Evolutionary conservation across 2,329 filamentous ascomycete species (phyloP).

Genomic region (Bipolaris gigantea): DNA sequence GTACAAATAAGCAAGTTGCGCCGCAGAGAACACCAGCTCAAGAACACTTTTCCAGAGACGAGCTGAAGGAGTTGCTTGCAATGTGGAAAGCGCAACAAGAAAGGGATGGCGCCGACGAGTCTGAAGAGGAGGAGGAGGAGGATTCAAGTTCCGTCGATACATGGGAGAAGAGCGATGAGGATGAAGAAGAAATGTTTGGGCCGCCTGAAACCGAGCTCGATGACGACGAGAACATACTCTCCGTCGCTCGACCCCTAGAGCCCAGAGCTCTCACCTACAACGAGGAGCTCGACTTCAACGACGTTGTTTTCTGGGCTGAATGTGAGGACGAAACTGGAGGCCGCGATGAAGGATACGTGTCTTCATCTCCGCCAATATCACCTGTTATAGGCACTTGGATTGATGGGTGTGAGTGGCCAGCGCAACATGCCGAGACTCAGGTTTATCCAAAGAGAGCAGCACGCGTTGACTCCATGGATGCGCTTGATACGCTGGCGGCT

Average conservation of each 20-base stretch:
- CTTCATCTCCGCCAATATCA: slow-evolving; percentile 8
- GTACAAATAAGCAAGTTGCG: not conserved
- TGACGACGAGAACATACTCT: not conserved
- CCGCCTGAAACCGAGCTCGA: not conserved
- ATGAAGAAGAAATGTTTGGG: not conserved
- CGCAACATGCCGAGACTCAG: not conserved
- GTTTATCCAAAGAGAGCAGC: not conserved
- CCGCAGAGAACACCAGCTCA: not conserved
- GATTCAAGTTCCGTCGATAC: not conserved
- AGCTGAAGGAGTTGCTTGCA: not conserved
- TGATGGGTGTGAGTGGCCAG: not conserved
- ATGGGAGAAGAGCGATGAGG: not conserved
- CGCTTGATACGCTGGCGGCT: slow-evolving; percentile 1
- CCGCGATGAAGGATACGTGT: slow-evolving; percentile 15
- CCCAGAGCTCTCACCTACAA: not conserved
- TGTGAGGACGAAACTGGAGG: not conserved
- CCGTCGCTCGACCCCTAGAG: not conserved
- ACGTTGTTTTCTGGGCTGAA: slow-evolving; percentile 4
- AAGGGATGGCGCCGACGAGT: not conserved
- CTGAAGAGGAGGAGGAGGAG: not conserved
- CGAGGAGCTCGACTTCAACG: slow-evolving; percentile 9
- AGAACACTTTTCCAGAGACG: not conserved
- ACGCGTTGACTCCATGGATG: slow-evolving; percentile 7
- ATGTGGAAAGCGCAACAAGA: slow-evolving; percentile 1
- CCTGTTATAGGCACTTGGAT: not conserved